Evolutionary conservation across 345 rosid species (phyloP).

Genomic region (Citrus mangshanensis): DNA sequence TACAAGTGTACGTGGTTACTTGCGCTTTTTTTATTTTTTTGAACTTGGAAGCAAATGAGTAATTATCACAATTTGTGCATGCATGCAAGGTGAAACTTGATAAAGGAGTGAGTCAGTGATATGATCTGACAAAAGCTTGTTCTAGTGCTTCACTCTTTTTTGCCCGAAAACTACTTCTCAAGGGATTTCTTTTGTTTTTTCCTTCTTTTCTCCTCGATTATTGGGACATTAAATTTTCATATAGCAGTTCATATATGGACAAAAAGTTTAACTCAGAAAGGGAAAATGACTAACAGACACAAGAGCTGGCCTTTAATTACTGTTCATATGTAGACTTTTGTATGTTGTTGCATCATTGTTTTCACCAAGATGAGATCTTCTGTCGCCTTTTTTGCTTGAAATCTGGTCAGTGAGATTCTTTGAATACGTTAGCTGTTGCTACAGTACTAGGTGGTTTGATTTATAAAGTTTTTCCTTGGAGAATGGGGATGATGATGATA

Average conservation of each 20-base stretch:
- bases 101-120: background rate
- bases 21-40: background rate
- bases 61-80: background rate
- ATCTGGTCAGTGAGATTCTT: background rate
- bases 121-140: background rate
- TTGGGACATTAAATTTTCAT: background rate
- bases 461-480: background rate
- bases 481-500: background rate
- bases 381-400: background rate
- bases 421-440: background rate
- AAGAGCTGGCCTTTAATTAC: background rate
- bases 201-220: background rate
- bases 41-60: background rate
- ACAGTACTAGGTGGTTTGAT: background rate
- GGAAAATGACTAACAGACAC: background rate
- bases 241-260: no score
- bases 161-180: slow-evolving; percentile 11
- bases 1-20: background rate
- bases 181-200: background rate
- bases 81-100: background rate
- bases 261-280: background rate
- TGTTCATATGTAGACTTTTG: slow-evolving; percentile 12
- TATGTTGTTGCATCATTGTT: slow-evolving; percentile 5
- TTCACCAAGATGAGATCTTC: background rate
- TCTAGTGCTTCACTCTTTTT: background rate